Percentiles rank a stretch among this genome's conserved stretches.
Conservation (phyloP, 2,329 filamentous ascomycete species). For the Fusarium papillatum region DNA sequence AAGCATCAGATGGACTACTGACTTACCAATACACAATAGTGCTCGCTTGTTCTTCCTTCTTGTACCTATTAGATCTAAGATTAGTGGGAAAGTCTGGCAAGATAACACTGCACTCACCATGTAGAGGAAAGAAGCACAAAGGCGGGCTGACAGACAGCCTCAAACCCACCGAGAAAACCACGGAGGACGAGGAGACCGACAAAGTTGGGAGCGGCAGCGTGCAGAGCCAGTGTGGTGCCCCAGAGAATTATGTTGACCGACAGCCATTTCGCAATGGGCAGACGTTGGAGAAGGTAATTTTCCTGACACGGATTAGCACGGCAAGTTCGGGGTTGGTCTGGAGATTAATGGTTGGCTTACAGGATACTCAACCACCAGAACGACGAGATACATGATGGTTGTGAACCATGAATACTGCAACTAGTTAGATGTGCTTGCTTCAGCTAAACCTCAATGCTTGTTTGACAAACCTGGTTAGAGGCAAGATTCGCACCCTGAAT, state of each 20-base stretch:
- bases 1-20: neutral
- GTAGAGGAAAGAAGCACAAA: constrained; percentile 76
- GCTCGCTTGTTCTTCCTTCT: constrained; percentile 73
- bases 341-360: neutral
- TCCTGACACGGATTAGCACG: constrained; percentile 49
- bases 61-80: constrained; percentile 57
- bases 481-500: constrained; percentile 58
- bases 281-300: constrained; percentile 68
- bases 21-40: constrained; percentile 71
- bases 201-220: constrained; percentile 73
- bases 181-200: constrained; percentile 69
- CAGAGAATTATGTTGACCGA: constrained; percentile 73
- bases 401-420: constrained; percentile 68
- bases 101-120: constrained; percentile 57
- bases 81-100: neutral
- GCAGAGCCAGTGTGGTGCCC: constrained; percentile 70
- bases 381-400: constrained; percentile 64
- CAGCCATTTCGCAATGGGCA: constrained; percentile 77
- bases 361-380: constrained; percentile 79
- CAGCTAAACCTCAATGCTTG: neutral
- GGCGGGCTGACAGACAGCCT: constrained; percentile 76
- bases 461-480: constrained; percentile 53
- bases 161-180: constrained; percentile 77
- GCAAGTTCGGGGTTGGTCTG: neutral
- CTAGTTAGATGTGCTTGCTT: neutral